Evolutionary conservation across 2,329 filamentous ascomycete genomes (phyloP).

Genomic region (Penicillium sp.): DNA sequence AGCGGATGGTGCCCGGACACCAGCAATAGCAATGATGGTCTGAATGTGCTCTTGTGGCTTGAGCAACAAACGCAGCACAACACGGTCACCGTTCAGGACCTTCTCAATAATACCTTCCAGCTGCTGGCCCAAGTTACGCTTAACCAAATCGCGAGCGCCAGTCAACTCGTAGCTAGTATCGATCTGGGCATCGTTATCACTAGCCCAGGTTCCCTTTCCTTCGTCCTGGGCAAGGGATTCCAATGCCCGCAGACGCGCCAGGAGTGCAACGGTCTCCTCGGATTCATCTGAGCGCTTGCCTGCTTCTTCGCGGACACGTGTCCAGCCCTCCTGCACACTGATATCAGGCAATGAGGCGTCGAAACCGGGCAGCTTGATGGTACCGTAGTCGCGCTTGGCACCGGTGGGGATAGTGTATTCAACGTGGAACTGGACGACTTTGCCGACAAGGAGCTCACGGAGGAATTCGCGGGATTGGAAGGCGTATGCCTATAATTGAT

Average conservation of each 20-base stretch:
- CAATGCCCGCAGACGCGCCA: constrained; percentile 74
- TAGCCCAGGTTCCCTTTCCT: constrained; percentile 76
- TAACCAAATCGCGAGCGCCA: constrained; percentile 71
- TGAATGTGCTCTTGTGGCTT: constrained; percentile 82
- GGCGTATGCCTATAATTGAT: constrained; percentile 62
- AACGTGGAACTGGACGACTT: constrained; percentile 78
- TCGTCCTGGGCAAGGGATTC: constrained; percentile 77
- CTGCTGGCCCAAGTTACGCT: constrained; percentile 79
- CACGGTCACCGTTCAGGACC: constrained; percentile 84
- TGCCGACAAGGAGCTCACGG: constrained; percentile 78
- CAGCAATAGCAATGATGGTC: constrained; percentile 83
- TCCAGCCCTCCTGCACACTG: constrained; percentile 82
- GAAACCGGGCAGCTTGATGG: constrained; percentile 63
- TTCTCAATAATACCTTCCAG: constrained; percentile 86
- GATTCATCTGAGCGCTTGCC: constrained; percentile 80
- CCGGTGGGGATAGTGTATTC: constrained; percentile 82
- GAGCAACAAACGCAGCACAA: constrained; percentile 78
- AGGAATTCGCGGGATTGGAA: constrained; percentile 95
- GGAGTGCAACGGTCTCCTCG: constrained; percentile 65
- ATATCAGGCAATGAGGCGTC: constrained; percentile 80
- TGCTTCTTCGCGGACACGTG: constrained; percentile 90
- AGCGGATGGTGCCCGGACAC: constrained; percentile 84
- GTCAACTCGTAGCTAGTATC: constrained; percentile 78
- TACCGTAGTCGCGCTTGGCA: constrained; percentile 81
- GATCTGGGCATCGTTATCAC: constrained; percentile 61